These are phyloP conservation scores for Zalaria sp. DNA, from an alignment of 2,329 filamentous ascomycete species.

Conservation along the genomic window DNA sequence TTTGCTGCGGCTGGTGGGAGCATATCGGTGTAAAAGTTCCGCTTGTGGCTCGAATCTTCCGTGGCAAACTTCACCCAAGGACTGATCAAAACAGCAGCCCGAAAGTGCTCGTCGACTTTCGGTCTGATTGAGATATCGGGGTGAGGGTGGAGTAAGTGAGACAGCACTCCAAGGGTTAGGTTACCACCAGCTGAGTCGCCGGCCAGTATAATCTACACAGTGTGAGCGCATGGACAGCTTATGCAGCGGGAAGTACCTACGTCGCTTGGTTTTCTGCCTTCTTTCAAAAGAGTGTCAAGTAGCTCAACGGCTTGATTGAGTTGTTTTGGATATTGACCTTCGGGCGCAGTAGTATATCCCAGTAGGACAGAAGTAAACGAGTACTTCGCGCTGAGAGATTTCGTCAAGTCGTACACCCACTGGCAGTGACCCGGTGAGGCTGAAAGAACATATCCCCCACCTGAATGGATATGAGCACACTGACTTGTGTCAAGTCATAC, in stretches of 20 bases:
- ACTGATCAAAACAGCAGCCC: conserved; percentile 38
- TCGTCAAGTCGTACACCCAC: conserved; percentile 31
- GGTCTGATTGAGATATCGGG: conserved; percentile 30
- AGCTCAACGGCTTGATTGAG: conserved; percentile 31
- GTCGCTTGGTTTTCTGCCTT: conserved; percentile 20
- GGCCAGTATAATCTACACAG: conserved; percentile 27
- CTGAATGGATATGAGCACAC: conserved; percentile 16
- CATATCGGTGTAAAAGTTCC: conserved; percentile 38
- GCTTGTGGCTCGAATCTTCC: conserved; percentile 24
- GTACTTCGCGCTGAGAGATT: conserved; percentile 22
- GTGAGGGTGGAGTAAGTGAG: conserved; percentile 43
- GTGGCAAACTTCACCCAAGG: conserved; percentile 44
- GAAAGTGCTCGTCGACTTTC: conserved; percentile 27
- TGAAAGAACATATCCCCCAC: conserved; percentile 42
- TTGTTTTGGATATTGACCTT: conserved; percentile 32
- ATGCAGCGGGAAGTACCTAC: conserved; percentile 10
- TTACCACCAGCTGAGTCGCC: conserved; percentile 44
- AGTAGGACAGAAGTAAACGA: conserved; percentile 35
- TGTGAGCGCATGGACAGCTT: not conserved
- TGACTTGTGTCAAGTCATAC: not conserved
- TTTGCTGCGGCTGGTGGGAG: conserved; percentile 26
- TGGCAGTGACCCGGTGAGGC: conserved; percentile 32
- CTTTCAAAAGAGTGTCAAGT: conserved; percentile 28
- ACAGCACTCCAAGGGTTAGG: conserved; percentile 29
- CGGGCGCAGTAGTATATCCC: conserved; percentile 44